These are phyloP conservation scores for Penicillium argentinense DNA, from an alignment of 495 filamentous ascomycete genomes.

Conservation along the genomic window DNA sequence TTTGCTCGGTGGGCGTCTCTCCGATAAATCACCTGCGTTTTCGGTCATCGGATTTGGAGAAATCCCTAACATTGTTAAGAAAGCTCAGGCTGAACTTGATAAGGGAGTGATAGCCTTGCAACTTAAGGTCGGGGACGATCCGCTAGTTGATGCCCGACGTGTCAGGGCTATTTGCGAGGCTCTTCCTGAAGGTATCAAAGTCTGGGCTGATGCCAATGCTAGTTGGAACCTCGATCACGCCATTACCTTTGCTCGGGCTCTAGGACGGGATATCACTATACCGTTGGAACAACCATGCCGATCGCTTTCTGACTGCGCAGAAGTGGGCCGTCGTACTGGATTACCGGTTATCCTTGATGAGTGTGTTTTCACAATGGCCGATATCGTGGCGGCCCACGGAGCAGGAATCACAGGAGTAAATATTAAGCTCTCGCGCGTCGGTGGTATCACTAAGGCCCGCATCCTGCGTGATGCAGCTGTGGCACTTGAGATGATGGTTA, in stretches of 20 bases:
- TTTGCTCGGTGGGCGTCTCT: background rate
- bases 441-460: background rate
- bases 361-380: background rate
- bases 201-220: background rate
- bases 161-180: background rate
- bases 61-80: background rate
- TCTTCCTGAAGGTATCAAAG: background rate
- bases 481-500: too few relatives aligned
- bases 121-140: background rate
- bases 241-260: background rate
- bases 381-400: background rate
- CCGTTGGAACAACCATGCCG: background rate
- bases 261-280: background rate
- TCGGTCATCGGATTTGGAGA: background rate
- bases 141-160: background rate
- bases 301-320: background rate
- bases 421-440: background rate
- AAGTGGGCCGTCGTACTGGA: background rate
- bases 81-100: background rate
- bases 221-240: background rate
- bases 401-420: background rate
- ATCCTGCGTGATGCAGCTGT: background rate
- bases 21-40: background rate
- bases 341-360: background rate
- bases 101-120: background rate